Evolutionary conservation across 805 yeast species (phyloP).

Genomic region (Yarrowia sp.): DNA sequence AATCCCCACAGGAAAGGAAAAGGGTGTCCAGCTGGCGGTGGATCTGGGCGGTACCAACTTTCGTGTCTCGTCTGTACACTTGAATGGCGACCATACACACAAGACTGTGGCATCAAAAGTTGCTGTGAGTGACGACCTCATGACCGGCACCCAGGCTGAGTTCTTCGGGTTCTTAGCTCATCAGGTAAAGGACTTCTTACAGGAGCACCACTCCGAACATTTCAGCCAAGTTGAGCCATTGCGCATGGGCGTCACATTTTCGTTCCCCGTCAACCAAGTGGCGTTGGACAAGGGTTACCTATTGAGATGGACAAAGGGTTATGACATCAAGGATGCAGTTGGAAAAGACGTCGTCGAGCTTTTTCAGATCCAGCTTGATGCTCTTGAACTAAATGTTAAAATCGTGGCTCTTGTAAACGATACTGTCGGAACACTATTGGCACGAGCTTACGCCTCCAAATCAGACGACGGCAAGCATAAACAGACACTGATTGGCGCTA

Average conservation of each 20-base stretch:
- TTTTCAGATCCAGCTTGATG: conserved; percentile 67
- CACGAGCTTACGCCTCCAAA: conserved; percentile 68
- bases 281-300: conserved; percentile 74
- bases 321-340: conserved; percentile 77
- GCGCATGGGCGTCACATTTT: conserved; percentile 88
- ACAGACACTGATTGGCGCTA: conserved; percentile 80
- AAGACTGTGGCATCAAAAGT: conserved; percentile 69
- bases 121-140: conserved; percentile 72
- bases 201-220: conserved; percentile 57
- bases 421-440: conserved; percentile 88
- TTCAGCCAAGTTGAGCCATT: conserved; percentile 41
- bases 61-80: conserved; percentile 82
- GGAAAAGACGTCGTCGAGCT: conserved; percentile 75
- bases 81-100: conserved; percentile 64
- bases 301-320: conserved; percentile 96
- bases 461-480: conserved; percentile 57
- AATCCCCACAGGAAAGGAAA: conserved; percentile 81
- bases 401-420: conserved; percentile 93
- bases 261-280: conserved; percentile 88
- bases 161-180: conserved; percentile 73
- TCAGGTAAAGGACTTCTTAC: conserved; percentile 62
- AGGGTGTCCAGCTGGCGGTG: conserved; percentile 80
- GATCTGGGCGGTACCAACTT: conserved; percentile 97
- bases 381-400: conserved; percentile 49
- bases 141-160: conserved; percentile 61